Conservation (phyloP, 2,329 filamentous ascomycete species). For the Beauveria pseudobassiana region DNA sequence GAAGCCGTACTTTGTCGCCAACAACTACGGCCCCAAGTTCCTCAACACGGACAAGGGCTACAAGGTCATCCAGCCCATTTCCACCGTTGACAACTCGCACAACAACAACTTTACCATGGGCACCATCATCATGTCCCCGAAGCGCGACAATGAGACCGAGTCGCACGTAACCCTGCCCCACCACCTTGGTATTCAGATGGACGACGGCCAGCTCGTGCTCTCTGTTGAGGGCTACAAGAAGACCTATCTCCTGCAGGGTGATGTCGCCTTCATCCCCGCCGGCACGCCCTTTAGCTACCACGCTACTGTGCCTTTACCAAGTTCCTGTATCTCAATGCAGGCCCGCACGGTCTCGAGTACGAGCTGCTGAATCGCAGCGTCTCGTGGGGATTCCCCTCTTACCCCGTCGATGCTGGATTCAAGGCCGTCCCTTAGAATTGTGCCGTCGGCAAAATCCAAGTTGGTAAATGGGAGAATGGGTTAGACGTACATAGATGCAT, state of each 20-base stretch:
- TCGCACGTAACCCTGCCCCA: conserved; percentile 11
- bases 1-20: conserved; percentile 17
- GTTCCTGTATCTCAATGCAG: conserved; percentile 21
- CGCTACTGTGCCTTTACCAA: conserved; percentile 19
- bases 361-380: conserved; percentile 16
- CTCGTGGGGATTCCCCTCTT: conserved; percentile 17
- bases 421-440: background rate
- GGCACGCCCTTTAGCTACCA: conserved; percentile 17
- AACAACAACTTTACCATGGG: conserved; percentile 17
- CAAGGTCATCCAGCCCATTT: conserved; percentile 18
- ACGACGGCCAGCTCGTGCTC: conserved; percentile 20
- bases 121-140: conserved; percentile 16
- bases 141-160: conserved; percentile 12
- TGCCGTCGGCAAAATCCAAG: no score
- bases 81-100: conserved; percentile 13
- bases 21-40: conserved; percentile 18
- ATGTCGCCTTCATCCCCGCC: conserved; percentile 21
- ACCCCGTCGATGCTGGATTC: conserved; percentile 10
- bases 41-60: conserved; percentile 17
- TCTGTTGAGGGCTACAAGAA: conserved; percentile 17
- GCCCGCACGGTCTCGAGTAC: conserved; percentile 18
- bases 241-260: conserved; percentile 18
- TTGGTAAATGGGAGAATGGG: background rate
- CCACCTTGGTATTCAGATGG: conserved; percentile 20
- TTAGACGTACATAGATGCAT: background rate